These are phyloP conservation scores for Colletotrichum sp. DNA, from an alignment of 2,329 filamentous ascomycete genomes.

Conservation along the genomic window DNA sequence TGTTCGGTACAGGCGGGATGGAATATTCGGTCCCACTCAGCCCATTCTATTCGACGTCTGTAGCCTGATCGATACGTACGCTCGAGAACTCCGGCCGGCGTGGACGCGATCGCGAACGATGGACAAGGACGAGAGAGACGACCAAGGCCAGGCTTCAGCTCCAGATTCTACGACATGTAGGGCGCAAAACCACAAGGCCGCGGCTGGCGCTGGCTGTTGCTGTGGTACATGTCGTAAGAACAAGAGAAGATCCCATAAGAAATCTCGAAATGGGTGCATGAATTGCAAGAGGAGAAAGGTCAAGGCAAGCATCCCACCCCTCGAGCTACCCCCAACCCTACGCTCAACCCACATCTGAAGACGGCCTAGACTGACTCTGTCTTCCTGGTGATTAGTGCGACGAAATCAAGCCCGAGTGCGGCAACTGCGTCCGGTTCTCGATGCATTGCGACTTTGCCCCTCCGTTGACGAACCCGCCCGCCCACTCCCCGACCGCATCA, in stretches of 20 bases:
- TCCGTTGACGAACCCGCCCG: neutral
- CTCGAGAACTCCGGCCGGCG: neutral
- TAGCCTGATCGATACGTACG: neutral
- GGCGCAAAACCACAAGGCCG: neutral
- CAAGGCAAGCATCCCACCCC: neutral
- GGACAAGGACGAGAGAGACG: neutral
- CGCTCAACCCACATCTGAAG: neutral
- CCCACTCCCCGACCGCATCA: neutral
- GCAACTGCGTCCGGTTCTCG: conserved; percentile 21
- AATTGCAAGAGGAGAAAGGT: conserved; percentile 24
- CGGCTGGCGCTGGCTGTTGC: neutral
- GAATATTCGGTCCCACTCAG: neutral
- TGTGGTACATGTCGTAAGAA: conserved; percentile 8
- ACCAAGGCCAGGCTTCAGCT: neutral
- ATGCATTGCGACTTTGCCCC: conserved; percentile 22
- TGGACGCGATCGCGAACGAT: neutral
- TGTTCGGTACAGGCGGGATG: neutral
- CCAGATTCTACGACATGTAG: neutral
- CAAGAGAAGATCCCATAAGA: conserved; percentile 15
- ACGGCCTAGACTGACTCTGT: neutral
- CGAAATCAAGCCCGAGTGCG: conserved; percentile 22
- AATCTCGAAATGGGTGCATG: conserved; percentile 23
- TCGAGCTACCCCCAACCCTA: neutral
- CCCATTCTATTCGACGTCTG: neutral
- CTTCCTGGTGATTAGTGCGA: conserved; percentile 13